These are phyloP conservation scores for Liriodendron chinense DNA, from an alignment of 164 flowering plant species.

Conservation along the genomic window DNA sequence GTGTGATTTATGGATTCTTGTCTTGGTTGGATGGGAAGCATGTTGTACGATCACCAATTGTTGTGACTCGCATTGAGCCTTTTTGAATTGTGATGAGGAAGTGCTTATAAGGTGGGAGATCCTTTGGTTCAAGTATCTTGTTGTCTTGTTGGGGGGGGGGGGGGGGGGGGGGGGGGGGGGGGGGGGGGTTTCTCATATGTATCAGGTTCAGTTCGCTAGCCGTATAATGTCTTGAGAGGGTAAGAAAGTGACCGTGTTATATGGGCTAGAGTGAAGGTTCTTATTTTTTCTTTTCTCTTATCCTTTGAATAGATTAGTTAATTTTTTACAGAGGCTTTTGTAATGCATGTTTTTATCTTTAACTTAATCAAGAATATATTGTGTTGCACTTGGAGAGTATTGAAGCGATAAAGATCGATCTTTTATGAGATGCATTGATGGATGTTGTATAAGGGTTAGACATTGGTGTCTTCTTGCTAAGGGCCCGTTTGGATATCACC, in stretches of 20 bases:
- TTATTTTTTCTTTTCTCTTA: neutral
- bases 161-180: no score
- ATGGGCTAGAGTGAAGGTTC: neutral
- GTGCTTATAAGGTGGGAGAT: neutral
- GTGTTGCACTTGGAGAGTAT: neutral
- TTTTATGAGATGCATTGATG: neutral
- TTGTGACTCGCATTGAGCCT: conserved; percentile 53
- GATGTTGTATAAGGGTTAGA: neutral
- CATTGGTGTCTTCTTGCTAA: neutral
- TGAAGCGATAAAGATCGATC: neutral
- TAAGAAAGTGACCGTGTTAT: no score
- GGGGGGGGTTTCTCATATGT: neutral
- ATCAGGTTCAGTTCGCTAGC: neutral
- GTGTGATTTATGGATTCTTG: conserved; percentile 66
- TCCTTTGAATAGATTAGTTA: neutral
- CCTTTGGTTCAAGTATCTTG: conserved; percentile 5
- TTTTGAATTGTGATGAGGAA: conserved; percentile 24
- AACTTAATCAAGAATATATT: no score
- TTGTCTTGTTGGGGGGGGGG: no score
- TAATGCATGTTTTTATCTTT: neutral
- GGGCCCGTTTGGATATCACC: no score
- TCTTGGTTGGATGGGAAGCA: conserved; percentile 84
- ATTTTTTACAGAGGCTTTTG: neutral
- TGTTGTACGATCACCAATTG: conserved; percentile 77
- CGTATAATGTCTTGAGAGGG: neutral